Evolutionary conservation across 345 rosid genomes (phyloP).

Genomic region (Moricandia moricandioides): DNA sequence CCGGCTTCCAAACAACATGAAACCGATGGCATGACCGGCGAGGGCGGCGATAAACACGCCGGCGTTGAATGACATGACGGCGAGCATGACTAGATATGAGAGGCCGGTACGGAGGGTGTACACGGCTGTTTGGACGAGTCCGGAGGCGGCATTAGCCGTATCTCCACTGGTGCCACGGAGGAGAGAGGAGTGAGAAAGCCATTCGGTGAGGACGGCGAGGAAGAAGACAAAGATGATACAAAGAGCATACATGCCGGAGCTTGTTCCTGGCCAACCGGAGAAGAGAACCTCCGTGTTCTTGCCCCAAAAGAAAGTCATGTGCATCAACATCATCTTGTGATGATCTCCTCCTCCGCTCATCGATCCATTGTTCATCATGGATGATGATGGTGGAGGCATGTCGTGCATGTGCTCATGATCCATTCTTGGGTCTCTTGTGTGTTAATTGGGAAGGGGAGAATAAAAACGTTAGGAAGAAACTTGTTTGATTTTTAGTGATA

Average conservation of each 20-base stretch:
- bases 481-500: neutral
- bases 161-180: slow-evolving; percentile 40
- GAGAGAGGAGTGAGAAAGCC: slow-evolving; percentile 37
- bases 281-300: neutral
- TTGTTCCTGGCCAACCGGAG: slow-evolving; percentile 51
- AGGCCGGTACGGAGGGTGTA: slow-evolving; percentile 53
- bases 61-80: slow-evolving; percentile 24
- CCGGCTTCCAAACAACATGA: neutral
- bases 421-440: neutral
- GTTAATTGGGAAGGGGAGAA: neutral
- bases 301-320: neutral
- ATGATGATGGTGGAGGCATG: neutral
- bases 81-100: slow-evolving; percentile 65
- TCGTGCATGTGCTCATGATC: neutral
- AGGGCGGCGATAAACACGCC: neutral
- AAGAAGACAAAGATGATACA: slow-evolving; percentile 60
- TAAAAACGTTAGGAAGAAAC: neutral
- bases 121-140: slow-evolving; percentile 55
- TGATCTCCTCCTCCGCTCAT: neutral
- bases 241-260: slow-evolving; percentile 62
- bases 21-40: neutral
- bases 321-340: neutral
- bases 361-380: neutral
- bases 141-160: slow-evolving; percentile 43
- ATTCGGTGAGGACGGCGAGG: slow-evolving; percentile 56